Evolutionary conservation across 768 basidiomycete genomes (phyloP).

Genomic region (Amanita brunnescens): DNA sequence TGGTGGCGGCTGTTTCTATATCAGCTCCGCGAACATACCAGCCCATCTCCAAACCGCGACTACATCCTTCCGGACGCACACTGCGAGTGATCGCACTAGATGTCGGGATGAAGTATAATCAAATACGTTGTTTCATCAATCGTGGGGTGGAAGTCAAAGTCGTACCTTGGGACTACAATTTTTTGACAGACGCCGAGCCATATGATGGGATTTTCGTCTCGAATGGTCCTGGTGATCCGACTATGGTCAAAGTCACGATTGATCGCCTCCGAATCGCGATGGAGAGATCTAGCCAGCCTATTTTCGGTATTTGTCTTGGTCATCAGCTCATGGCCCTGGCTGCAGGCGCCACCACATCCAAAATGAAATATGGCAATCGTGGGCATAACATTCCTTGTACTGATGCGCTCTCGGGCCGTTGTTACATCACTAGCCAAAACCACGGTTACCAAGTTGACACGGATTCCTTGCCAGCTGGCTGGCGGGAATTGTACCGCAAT

Average conservation of each 20-base stretch:
- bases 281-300: constrained; percentile 69
- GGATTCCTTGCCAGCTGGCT: constrained; percentile 64
- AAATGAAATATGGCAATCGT: constrained; percentile 99
- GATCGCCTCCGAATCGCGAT: constrained; percentile 56
- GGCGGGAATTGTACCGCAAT: constrained; percentile 93
- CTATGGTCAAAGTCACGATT: constrained; percentile 70
- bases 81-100: constrained; percentile 87
- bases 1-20: constrained; percentile 86
- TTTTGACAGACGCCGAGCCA: constrained; percentile 65
- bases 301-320: constrained; percentile 98
- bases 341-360: constrained; percentile 87
- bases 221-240: constrained; percentile 96
- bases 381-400: constrained; percentile 99
- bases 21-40: constrained; percentile 57
- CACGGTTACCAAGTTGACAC: constrained; percentile 96
- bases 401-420: constrained; percentile 85
- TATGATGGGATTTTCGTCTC: constrained; percentile 96
- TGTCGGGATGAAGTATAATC: constrained; percentile 99
- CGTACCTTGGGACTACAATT: constrained; percentile 96
- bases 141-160: constrained; percentile 96
- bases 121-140: constrained; percentile 89
- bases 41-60: constrained; percentile 42
- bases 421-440: constrained; percentile 99
- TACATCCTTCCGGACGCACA: constrained; percentile 73
- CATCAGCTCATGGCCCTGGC: constrained; percentile 96